These are phyloP conservation scores for Amaranthus palmeri DNA, from an alignment of 148 eudicot species.

Conservation along the genomic window DNA sequence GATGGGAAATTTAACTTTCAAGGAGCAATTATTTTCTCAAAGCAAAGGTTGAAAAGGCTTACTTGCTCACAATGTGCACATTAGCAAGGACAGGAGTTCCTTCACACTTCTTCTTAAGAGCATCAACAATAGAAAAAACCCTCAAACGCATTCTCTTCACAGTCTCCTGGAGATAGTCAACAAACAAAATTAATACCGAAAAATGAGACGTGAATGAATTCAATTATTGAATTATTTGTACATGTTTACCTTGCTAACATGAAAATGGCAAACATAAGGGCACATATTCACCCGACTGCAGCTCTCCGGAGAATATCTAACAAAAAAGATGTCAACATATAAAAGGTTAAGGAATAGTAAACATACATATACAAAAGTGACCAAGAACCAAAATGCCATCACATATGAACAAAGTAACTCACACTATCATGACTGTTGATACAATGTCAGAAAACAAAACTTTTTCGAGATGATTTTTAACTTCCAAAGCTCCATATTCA, in stretches of 20 bases:
- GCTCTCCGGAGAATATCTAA: slow-evolving; percentile 55
- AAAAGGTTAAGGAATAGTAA: neutral
- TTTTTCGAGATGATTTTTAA: slow-evolving; percentile 75
- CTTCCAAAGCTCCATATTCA: slow-evolving; percentile 86
- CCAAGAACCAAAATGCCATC: slow-evolving; percentile 6
- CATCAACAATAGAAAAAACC: slow-evolving; percentile 50
- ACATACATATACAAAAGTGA: neutral
- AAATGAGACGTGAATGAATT: slow-evolving; percentile 8
- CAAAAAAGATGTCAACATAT: slow-evolving; percentile 2
- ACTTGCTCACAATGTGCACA: slow-evolving; percentile 58
- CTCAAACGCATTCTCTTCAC: slow-evolving; percentile 50
- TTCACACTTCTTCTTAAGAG: slow-evolving; percentile 51
- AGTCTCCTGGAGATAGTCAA: slow-evolving; percentile 43
- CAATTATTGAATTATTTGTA: neutral
- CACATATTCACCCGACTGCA: slow-evolving; percentile 29
- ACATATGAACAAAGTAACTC: slow-evolving; percentile 18
- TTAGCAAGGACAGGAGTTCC: slow-evolving; percentile 32
- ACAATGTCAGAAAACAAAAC: slow-evolving; percentile 63
- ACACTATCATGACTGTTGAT: slow-evolving; percentile 63
- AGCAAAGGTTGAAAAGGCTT: slow-evolving; percentile 22
- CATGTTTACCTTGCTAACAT: slow-evolving; percentile 61
- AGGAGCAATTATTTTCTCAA: neutral
- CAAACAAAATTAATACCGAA: slow-evolving; percentile 1
- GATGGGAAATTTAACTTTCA: neutral
- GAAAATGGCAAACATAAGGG: slow-evolving; percentile 95